Percentiles rank a stretch among this genome's conserved stretches.
phyloP scores from a whole-genome alignment of 2,329 filamentous ascomycete species.

The Annulohypoxylon truncatum region DNA sequence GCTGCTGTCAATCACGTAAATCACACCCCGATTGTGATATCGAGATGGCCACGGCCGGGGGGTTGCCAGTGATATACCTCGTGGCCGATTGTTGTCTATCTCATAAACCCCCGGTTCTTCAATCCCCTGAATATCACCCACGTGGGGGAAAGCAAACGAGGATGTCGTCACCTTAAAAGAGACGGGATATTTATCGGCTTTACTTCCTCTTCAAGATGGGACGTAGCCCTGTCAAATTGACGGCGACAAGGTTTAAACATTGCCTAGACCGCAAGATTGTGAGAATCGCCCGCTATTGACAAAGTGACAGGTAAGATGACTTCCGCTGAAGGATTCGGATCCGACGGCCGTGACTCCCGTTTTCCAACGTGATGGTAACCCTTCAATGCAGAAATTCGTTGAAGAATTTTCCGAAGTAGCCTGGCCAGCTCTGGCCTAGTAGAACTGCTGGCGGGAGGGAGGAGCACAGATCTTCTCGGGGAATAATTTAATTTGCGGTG shows the following conservation, averaged over 20 bases:
- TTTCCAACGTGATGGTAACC: background rate
- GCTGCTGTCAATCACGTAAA: background rate
- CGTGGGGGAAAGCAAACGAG: constrained; percentile 18
- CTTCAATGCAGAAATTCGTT: background rate
- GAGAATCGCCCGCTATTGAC: background rate
- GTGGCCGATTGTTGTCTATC: background rate
- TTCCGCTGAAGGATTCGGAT: background rate
- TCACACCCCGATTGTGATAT: background rate
- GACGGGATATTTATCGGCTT: constrained; percentile 9
- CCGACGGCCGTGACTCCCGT: background rate
- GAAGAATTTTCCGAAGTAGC: background rate
- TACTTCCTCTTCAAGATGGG: constrained; percentile 5
- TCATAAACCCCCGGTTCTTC: background rate
- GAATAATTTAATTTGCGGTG: constrained; percentile 11
- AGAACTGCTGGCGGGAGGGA: constrained; percentile 5
- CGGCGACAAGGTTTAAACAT: background rate
- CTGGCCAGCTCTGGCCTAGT: background rate
- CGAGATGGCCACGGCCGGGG: background rate
- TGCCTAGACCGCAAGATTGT: background rate
- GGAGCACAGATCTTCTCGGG: constrained; percentile 16
- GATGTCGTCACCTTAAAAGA: constrained; percentile 18
- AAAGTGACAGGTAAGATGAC: background rate
- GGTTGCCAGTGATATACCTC: background rate
- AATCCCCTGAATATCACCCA: constrained; percentile 15
- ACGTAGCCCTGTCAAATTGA: background rate